These are phyloP conservation scores for Sutorius eximius DNA, from an alignment of 1,284 basidiomycete species.

Conservation along the genomic window DNA sequence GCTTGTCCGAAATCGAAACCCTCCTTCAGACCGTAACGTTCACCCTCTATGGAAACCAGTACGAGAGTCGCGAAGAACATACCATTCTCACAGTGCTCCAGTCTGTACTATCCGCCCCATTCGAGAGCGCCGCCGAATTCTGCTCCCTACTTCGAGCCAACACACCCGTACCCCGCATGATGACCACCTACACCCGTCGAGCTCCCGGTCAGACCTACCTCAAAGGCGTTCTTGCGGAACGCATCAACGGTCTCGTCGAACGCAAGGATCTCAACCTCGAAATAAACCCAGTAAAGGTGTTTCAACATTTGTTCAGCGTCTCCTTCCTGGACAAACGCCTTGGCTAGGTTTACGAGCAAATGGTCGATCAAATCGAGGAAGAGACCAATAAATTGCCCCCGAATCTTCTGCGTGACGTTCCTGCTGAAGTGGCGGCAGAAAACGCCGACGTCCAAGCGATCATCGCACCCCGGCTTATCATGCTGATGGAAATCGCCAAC, in stretches of 20 bases:
- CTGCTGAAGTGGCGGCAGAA: conserved; percentile 90
- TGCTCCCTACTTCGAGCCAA: conserved; percentile 96
- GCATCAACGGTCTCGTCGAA: conserved; percentile 97
- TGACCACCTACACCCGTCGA: conserved; percentile 98
- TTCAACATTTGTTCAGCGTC: conserved; percentile 6
- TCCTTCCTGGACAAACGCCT: not conserved
- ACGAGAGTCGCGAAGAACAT: conserved; percentile 98
- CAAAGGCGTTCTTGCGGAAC: conserved; percentile 93
- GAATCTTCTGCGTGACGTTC: conserved; percentile 88
- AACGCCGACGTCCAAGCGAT: too few relatives aligned
- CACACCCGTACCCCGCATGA: conserved; percentile 98
- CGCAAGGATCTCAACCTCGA: conserved; percentile 98
- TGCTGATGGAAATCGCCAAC: conserved; percentile 99
- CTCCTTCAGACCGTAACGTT: conserved; percentile 99
- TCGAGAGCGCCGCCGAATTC: conserved; percentile 97
- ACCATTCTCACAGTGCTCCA: conserved; percentile 98
- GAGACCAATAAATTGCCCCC: conserved; percentile 89
- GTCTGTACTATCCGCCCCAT: conserved; percentile 96
- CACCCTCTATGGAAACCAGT: conserved; percentile 98
- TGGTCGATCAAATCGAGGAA: conserved; percentile 97
- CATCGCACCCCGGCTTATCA: conserved; percentile 92
- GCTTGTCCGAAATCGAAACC: conserved; percentile 95
- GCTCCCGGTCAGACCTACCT: conserved; percentile 98
- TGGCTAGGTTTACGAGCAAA: conserved; percentile 89
- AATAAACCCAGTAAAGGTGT: conserved; percentile 96